Evolutionary conservation across 192 early-diverging fungal species (phyloP).

Genomic region (Backusella morwellensis): DNA sequence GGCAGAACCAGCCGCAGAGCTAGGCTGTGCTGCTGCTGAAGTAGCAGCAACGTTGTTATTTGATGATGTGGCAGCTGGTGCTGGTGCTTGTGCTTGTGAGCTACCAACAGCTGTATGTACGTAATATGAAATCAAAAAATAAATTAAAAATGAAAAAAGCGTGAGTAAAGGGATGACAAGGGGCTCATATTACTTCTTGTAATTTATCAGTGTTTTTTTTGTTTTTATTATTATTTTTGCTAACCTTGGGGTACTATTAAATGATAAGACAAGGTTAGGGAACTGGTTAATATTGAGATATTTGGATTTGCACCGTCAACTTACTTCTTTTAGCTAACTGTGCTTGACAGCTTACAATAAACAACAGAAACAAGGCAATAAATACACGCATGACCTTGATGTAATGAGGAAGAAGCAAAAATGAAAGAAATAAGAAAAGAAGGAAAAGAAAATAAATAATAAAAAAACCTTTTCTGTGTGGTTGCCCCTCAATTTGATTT

Average conservation of each 20-base stretch:
- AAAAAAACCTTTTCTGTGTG: not conserved
- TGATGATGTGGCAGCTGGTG: not conserved
- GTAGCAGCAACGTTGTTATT: not conserved
- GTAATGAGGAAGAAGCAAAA: not conserved
- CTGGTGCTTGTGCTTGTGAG: not conserved
- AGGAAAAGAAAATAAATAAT: not conserved
- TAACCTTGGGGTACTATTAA: constrained; percentile 15
- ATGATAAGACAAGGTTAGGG: not conserved
- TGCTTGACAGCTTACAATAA: not conserved
- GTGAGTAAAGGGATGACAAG: not conserved
- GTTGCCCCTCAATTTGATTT: constrained; percentile 5
- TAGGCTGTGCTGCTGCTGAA: constrained; percentile 3
- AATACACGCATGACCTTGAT: not conserved
- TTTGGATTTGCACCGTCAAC: not conserved
- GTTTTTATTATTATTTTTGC: not conserved
- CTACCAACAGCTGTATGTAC: not conserved
- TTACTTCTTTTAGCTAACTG: constrained; percentile 9
- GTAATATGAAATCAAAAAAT: not conserved
- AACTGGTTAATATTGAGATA: not conserved
- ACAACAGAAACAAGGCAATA: not conserved
- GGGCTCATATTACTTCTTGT: not conserved
- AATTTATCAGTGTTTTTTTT: not conserved
- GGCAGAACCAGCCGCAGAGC: not conserved
- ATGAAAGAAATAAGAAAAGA: constrained; percentile 2
- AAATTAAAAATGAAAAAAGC: not conserved